Evolutionary conservation across 192 early-diverging fungal genomes (phyloP).

Genomic region (Entomortierella parvispora): DNA sequence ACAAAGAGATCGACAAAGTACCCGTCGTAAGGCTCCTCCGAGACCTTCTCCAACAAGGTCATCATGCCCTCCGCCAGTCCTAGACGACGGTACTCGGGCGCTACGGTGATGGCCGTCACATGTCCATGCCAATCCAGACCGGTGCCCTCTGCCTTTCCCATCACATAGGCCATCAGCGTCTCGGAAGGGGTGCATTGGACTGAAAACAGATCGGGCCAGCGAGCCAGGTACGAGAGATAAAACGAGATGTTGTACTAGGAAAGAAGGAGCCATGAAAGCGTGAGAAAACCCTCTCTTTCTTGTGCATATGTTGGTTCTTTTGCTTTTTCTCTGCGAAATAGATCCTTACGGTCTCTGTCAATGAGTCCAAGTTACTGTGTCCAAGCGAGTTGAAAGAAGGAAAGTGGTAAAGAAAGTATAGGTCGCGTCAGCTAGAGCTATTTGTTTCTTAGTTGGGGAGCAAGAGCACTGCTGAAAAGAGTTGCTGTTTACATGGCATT

Average conservation of each 20-base stretch:
- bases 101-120: conserved; percentile 97
- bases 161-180: conserved; percentile 90
- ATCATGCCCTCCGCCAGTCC: conserved; percentile 92
- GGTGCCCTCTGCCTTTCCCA: conserved; percentile 96
- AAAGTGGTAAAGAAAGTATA: background rate
- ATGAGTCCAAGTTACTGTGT: conserved; percentile 86
- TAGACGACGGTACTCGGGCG: conserved; percentile 92
- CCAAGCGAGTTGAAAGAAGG: background rate
- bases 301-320: no score
- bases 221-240: conserved; percentile 92
- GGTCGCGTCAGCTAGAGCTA: no score
- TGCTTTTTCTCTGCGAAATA: no score
- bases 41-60: conserved; percentile 88
- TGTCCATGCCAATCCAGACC: conserved; percentile 96
- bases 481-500: conserved; percentile 79
- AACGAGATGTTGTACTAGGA: conserved; percentile 91
- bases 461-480: background rate
- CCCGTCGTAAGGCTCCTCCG: conserved; percentile 87
- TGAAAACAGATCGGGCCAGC: conserved; percentile 94
- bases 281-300: background rate
- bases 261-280: background rate
- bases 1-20: conserved; percentile 99
- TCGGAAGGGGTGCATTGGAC: conserved; percentile 80
- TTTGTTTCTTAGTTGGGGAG: background rate
- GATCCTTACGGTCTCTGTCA: conserved; percentile 94